These are phyloP conservation scores for Clarireedia homoeocarpa DNA, from an alignment of 2,329 filamentous ascomycete species.

Conservation along the genomic window DNA sequence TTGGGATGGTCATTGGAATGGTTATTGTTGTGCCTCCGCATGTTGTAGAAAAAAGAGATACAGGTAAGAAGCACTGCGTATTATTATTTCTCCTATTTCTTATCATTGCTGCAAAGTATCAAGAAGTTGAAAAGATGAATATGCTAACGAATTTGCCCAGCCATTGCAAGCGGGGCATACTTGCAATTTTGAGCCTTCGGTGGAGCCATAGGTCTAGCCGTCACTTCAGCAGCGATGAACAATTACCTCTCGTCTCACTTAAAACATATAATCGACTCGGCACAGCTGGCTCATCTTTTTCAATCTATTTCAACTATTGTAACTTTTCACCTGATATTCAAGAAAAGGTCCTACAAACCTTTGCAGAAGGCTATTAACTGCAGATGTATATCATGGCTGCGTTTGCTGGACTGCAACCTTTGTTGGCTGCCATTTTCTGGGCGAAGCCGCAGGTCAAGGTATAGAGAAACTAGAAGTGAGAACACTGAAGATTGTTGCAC, in stretches of 20 bases:
- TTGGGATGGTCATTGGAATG: neutral
- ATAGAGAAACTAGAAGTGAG: neutral
- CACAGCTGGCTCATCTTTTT: neutral
- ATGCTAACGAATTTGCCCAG: neutral
- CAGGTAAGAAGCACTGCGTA: neutral
- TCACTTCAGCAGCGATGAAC: neutral
- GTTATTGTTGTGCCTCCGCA: neutral
- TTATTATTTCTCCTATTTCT: neutral
- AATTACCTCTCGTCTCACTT: neutral
- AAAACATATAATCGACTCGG: neutral
- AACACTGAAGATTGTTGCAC: too few relatives aligned
- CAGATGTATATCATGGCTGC: neutral
- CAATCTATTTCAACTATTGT: neutral
- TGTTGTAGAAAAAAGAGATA: neutral
- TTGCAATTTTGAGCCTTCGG: neutral
- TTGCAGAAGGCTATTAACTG: neutral
- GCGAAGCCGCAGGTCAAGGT: neutral
- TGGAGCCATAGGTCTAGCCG: neutral
- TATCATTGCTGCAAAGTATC: neutral
- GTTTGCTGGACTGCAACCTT: neutral
- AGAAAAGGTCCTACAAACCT: neutral
- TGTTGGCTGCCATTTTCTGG: neutral
- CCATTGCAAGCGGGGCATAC: neutral
- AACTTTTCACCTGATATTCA: neutral
- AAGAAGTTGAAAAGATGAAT: neutral